A percentile compares a stretch with the other conserved stretches of the same genome.
Conservation (phyloP, 257 asterid species). For the Nicotiana noctiflora region DNA sequence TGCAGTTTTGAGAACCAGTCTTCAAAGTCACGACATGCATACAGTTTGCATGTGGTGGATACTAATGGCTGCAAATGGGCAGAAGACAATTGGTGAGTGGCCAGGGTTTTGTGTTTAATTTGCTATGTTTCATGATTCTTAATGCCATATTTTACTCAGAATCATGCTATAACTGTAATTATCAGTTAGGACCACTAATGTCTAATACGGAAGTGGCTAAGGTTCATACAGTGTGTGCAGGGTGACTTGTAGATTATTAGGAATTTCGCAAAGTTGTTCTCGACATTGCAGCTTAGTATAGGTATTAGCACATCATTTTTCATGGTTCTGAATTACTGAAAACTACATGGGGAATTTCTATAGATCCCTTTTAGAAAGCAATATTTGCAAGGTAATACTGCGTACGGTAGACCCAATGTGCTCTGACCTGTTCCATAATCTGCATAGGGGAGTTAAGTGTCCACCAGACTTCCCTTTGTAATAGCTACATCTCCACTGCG, state of each 20-base stretch:
- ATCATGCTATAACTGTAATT: not conserved
- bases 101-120: not conserved
- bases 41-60: conserved; percentile 84
- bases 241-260: not conserved
- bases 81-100: conserved; percentile 75
- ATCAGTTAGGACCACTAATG: not conserved
- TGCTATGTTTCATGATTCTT: not conserved
- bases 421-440: not conserved
- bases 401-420: not conserved
- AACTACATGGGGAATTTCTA: not conserved
- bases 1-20: conserved; percentile 85
- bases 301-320: not conserved
- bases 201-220: not conserved
- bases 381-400: not conserved
- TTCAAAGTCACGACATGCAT: conserved; percentile 70
- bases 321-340: not conserved
- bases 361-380: not conserved
- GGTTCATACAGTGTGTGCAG: not conserved
- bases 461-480: not conserved
- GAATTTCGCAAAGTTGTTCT: not conserved
- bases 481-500: not conserved
- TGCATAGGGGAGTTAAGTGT: not conserved
- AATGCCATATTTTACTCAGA: not conserved
- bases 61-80: conserved; percentile 86
- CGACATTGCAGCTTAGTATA: not conserved